phyloP scores from a whole-genome alignment of 352 stramenopile species.

The Globisporangium splendens region DNA sequence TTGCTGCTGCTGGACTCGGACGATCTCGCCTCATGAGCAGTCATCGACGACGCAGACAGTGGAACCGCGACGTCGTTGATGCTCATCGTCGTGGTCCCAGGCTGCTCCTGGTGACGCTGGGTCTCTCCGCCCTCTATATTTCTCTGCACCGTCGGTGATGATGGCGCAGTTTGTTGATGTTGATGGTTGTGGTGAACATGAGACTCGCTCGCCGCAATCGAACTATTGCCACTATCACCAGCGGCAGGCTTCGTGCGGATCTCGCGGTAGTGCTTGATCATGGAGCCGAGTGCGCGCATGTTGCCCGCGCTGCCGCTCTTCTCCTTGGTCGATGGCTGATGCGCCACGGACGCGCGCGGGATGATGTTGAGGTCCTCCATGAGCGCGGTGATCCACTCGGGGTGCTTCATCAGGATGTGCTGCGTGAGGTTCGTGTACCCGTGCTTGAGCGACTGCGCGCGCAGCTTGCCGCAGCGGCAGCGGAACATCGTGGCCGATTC shows the following conservation, averaged over 20 bases:
- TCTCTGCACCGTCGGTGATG: not conserved
- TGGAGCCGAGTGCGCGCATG: conserved; percentile 10
- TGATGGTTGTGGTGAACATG: no score
- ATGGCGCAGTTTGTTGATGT: no score
- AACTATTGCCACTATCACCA: not conserved
- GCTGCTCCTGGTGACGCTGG: not conserved
- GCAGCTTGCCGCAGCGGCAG: conserved; percentile 62
- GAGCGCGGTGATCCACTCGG: conserved; percentile 41
- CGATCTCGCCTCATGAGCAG: not conserved
- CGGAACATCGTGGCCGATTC: conserved; percentile 30
- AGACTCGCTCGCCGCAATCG: not conserved
- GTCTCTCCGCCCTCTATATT: not conserved
- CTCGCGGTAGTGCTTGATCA: conserved; percentile 11
- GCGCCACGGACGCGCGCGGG: conserved; percentile 12
- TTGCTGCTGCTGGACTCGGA: not conserved
- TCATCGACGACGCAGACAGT: not conserved
- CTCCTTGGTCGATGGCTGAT: not conserved
- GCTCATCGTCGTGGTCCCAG: not conserved
- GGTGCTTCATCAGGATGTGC: conserved; percentile 62
- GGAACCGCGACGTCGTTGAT: conserved; percentile 5
- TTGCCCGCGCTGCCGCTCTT: conserved; percentile 1
- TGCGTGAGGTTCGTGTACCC: conserved; percentile 70
- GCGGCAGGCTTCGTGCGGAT: conserved; percentile 6
- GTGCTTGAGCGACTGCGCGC: conserved; percentile 43
- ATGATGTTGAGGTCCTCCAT: conserved; percentile 20